These are phyloP conservation scores for Coemansia sp. DNA, from an alignment of 192 early-diverging fungal species.

Conservation along the genomic window DNA sequence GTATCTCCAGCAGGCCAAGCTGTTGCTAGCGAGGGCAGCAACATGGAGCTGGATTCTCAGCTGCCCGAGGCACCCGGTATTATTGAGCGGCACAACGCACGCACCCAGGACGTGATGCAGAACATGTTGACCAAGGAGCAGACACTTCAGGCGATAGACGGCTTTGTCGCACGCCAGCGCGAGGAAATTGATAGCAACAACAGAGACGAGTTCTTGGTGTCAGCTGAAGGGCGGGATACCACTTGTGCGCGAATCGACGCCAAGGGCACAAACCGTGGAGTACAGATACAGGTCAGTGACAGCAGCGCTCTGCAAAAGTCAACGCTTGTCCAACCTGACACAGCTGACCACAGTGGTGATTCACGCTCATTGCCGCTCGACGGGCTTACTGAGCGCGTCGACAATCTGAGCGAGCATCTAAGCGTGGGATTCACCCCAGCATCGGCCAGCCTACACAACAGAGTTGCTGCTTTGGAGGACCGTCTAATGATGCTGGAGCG, in stretches of 20 bases:
- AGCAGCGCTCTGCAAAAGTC: constrained; percentile 63
- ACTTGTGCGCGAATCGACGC: constrained; percentile 73
- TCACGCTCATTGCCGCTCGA: constrained; percentile 15
- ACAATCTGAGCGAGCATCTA: constrained; percentile 72
- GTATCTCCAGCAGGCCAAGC: not conserved
- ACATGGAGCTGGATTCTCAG: not conserved
- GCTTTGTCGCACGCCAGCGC: constrained; percentile 56
- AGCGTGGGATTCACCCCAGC: constrained; percentile 61
- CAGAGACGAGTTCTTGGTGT: constrained; percentile 59
- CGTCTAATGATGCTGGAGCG: constrained; percentile 71
- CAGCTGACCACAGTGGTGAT: not conserved
- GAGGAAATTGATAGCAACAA: constrained; percentile 63
- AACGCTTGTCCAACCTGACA: not conserved
- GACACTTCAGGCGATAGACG: constrained; percentile 52
- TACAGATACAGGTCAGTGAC: constrained; percentile 77
- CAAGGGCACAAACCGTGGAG: constrained; percentile 66
- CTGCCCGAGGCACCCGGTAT: not conserved
- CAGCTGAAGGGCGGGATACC: constrained; percentile 7
- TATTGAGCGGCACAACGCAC: not conserved
- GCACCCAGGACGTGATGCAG: constrained; percentile 28
- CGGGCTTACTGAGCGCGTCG: constrained; percentile 55
- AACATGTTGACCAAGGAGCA: constrained; percentile 42
- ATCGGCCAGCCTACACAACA: constrained; percentile 25
- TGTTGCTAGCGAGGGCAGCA: not conserved
- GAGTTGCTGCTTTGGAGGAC: constrained; percentile 74